These are phyloP conservation scores for Trichoderma citrinoviride DNA, from an alignment of 2,329 filamentous ascomycete species.

Conservation along the genomic window DNA sequence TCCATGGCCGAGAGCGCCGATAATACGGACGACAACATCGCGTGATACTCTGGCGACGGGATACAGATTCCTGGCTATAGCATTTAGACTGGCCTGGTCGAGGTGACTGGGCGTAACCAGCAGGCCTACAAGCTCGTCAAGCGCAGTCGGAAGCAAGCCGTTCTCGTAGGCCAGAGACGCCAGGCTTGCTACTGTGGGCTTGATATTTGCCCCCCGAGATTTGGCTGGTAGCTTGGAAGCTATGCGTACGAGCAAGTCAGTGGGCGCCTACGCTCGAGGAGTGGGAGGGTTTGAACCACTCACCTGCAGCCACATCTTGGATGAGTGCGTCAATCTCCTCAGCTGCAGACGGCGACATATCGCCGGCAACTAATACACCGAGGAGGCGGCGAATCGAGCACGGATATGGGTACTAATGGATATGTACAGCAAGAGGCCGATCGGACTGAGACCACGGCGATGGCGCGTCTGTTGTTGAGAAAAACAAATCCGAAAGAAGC, in stretches of 20 bases:
- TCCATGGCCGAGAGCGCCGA: constrained; percentile 75
- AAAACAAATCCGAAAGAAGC: constrained; percentile 5
- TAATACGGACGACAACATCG: constrained; percentile 60
- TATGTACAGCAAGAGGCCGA: neutral
- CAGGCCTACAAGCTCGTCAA: constrained; percentile 64
- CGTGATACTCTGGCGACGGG: constrained; percentile 63
- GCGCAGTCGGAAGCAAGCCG: constrained; percentile 60
- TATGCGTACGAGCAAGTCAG: constrained; percentile 30
- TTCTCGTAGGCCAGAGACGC: constrained; percentile 62
- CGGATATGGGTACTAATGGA: no score
- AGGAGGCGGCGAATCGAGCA: no score
- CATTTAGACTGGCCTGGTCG: constrained; percentile 70
- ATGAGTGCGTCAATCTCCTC: constrained; percentile 38
- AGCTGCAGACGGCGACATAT: constrained; percentile 25
- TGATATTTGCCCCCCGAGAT: constrained; percentile 60
- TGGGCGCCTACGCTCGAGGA: neutral
- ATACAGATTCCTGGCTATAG: constrained; percentile 71
- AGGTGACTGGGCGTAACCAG: constrained; percentile 65
- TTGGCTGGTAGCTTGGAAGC: constrained; percentile 63
- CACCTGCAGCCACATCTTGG: constrained; percentile 38
- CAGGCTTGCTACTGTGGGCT: constrained; percentile 62
- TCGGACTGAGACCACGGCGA: neutral
- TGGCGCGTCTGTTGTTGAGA: neutral
- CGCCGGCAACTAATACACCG: neutral
- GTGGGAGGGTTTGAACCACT: constrained; percentile 1